Conservation (phyloP, 2,329 filamentous ascomycete genomes). For the Phialocephala subalpina region DNA sequence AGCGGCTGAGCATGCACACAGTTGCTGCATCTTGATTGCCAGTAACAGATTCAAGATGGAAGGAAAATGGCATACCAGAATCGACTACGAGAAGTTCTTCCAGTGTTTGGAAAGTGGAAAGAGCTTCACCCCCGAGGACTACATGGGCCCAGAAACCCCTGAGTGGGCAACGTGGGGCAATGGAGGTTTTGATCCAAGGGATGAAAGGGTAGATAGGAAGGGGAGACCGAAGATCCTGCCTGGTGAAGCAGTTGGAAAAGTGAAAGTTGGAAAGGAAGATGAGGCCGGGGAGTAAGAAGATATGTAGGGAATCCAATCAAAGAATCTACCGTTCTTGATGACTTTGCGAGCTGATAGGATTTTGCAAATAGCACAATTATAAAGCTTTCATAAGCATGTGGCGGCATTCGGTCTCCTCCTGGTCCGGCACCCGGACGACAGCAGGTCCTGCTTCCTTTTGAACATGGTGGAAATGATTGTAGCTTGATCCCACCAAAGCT, state of each 20-base stretch:
- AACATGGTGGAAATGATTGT: too few species aligned
- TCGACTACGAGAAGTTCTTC: constrained; percentile 92
- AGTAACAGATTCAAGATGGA: constrained; percentile 80
- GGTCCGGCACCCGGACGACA: too few species aligned
- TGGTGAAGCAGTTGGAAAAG: constrained; percentile 24
- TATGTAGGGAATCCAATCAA: neutral
- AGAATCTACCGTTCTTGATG: neutral
- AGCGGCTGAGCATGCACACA: constrained; percentile 93
- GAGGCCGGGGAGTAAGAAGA: neutral
- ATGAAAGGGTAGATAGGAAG: constrained; percentile 87
- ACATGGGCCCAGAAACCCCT: constrained; percentile 83
- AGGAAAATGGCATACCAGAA: constrained; percentile 88
- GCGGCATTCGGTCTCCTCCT: too few species aligned
- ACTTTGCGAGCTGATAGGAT: neutral
- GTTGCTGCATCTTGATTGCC: constrained; percentile 89
- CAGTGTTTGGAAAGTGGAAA: constrained; percentile 75
- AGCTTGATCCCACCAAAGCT: too few species aligned
- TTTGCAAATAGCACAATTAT: too few species aligned
- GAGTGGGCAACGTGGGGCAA: constrained; percentile 97
- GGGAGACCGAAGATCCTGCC: constrained; percentile 59
- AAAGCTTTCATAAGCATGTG: too few species aligned
- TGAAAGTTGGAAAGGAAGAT: constrained; percentile 2
- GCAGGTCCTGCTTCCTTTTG: too few species aligned
- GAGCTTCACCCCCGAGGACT: constrained; percentile 86
- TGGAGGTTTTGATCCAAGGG: constrained; percentile 91